These are phyloP conservation scores for Rhizopogon roseolus DNA, from an alignment of 768 basidiomycete species.

Conservation along the genomic window DNA sequence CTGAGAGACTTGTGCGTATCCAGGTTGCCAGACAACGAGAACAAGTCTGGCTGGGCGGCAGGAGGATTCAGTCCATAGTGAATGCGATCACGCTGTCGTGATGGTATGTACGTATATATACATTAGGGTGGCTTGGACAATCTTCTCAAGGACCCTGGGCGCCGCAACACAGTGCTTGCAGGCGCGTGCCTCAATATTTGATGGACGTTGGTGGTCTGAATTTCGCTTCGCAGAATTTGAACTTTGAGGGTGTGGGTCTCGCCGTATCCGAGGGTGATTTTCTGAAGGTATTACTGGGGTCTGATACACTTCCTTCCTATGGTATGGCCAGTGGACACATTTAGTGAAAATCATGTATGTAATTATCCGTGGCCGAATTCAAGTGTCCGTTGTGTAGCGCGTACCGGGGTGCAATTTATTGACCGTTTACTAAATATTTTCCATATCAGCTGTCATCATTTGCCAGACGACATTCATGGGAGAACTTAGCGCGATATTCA, in stretches of 20 bases:
- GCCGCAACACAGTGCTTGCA: constrained; percentile 98
- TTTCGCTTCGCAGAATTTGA: constrained; percentile 64
- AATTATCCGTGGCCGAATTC: neutral
- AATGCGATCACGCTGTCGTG: constrained; percentile 88
- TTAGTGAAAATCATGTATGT: neutral
- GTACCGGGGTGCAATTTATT: neutral
- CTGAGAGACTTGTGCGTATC: too few relatives aligned
- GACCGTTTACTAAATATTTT: neutral
- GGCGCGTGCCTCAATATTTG: constrained; percentile 38
- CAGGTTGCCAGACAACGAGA: constrained; percentile 68
- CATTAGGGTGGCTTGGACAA: constrained; percentile 94
- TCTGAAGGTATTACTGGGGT: neutral
- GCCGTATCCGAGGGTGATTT: too few relatives aligned
- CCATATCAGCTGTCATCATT: neutral
- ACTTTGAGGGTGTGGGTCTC: constrained; percentile 39
- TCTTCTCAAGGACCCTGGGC: constrained; percentile 70
- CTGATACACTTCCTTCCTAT: neutral
- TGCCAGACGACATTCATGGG: neutral
- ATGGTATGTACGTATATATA: constrained; percentile 45
- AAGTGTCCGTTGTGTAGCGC: too few relatives aligned
- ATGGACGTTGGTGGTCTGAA: neutral
- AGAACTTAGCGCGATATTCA: too few relatives aligned
- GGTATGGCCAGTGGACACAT: neutral
- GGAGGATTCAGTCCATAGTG: constrained; percentile 89
- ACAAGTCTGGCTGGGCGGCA: constrained; percentile 83